Conservation (phyloP, 345 rosid genomes). For the Firmiana major region DNA sequence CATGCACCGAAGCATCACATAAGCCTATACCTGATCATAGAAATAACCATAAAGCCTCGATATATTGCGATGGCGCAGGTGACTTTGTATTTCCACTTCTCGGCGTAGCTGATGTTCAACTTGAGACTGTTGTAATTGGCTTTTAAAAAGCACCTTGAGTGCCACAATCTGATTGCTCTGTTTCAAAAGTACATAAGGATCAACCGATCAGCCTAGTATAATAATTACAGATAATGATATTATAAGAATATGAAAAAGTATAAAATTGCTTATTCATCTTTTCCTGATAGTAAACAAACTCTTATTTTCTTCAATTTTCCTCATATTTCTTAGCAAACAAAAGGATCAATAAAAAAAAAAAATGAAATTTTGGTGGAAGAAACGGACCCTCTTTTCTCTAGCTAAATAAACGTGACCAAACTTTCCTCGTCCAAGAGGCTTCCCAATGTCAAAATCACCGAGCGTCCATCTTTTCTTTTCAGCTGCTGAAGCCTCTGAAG, state of each 20-base stretch:
- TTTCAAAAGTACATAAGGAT: background rate
- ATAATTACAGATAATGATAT: background rate
- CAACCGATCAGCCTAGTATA: background rate
- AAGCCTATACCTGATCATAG: slow-evolving; percentile 71
- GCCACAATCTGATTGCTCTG: slow-evolving; percentile 98
- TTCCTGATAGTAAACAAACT: background rate
- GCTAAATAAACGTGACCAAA: slow-evolving; percentile 96
- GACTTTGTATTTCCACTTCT: slow-evolving; percentile 98
- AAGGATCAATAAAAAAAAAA: background rate
- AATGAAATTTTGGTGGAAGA: background rate
- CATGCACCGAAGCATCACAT: background rate
- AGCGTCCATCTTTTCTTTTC: slow-evolving; percentile 79
- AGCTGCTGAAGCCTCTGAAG: slow-evolving; percentile 47
- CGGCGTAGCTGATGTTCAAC: slow-evolving; percentile 95
- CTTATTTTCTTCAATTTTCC: background rate
- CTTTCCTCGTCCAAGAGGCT: slow-evolving; percentile 94
- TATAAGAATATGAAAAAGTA: background rate
- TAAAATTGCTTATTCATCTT: background rate
- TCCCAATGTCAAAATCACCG: slow-evolving; percentile 83
- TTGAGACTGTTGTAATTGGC: slow-evolving; percentile 92
- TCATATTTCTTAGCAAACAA: background rate
- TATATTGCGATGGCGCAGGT: slow-evolving; percentile 85
- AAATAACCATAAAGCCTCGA: slow-evolving; percentile 91
- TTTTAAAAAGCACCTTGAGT: slow-evolving; percentile 87
- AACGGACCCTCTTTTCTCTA: slow-evolving; percentile 76